phyloP scores from a whole-genome alignment of 805 yeast genomes.

The Kodamaea hsintzibuensis region DNA sequence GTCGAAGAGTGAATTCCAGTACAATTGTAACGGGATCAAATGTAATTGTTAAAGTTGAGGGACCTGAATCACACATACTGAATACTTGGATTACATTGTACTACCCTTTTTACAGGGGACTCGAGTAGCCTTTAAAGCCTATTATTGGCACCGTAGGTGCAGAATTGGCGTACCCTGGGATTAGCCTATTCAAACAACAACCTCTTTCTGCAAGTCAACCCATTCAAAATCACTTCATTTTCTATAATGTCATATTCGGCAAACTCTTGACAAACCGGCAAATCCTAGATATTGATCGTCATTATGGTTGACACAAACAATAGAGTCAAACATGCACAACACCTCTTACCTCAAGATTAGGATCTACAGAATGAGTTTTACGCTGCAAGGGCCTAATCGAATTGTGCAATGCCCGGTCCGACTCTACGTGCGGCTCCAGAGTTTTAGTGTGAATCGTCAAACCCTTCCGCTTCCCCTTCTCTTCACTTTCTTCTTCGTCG shows the following conservation, averaged over 20 bases:
- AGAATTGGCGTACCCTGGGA: background rate
- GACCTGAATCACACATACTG: background rate
- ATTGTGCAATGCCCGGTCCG: no score
- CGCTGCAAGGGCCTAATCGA: no score
- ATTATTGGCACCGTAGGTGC: background rate
- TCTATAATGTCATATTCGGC: background rate
- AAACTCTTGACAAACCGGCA: background rate
- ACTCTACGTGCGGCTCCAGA: no score
- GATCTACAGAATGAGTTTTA: no score
- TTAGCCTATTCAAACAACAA: background rate
- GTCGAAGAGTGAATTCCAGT: background rate
- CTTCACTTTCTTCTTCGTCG: no score
- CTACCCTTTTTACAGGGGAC: background rate
- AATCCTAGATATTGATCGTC: no score
- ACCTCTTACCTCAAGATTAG: no score
- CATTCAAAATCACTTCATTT: background rate
- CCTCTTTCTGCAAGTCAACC: background rate
- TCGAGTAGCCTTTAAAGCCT: background rate
- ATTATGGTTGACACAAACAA: no score
- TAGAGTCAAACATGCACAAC: no score
- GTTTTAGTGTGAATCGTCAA: no score
- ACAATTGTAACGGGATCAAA: no score
- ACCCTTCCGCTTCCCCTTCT: no score
- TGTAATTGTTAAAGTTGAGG: background rate
- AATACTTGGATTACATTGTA: background rate